phyloP scores from a whole-genome alignment of 108 stramenopile species.

The Stephanodiscus minutulus region DNA sequence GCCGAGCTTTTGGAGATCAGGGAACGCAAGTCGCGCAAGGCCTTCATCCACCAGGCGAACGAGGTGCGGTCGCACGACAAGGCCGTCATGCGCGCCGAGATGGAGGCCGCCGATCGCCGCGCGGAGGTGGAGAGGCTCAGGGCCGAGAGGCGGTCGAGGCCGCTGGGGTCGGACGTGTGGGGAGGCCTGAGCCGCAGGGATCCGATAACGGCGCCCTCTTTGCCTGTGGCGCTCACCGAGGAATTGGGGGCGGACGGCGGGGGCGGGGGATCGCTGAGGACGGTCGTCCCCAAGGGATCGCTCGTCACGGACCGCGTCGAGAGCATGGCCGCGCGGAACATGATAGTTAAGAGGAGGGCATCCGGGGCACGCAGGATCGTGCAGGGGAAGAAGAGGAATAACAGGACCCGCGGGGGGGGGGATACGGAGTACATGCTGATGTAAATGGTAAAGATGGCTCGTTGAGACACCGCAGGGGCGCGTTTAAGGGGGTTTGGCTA shows the following conservation, averaged over 20 bases:
- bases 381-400: conserved; percentile 68
- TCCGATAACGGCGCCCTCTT: conserved; percentile 71
- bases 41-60: conserved; percentile 57
- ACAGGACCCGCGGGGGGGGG: conserved; percentile 39
- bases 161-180: conserved; percentile 60
- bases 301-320: conserved; percentile 78
- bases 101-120: conserved; percentile 22
- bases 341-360: conserved; percentile 65
- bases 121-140: conserved; percentile 32
- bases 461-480: neutral
- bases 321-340: conserved; percentile 75
- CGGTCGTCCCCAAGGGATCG: conserved; percentile 80
- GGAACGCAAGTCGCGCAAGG: conserved; percentile 55
- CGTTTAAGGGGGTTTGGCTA: neutral
- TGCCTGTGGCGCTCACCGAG: conserved; percentile 77
- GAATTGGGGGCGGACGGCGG: conserved; percentile 41
- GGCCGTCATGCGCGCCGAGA: conserved; percentile 41
- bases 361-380: conserved; percentile 58
- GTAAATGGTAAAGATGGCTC: neutral
- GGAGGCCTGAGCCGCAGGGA: conserved; percentile 52
- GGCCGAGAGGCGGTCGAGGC: conserved; percentile 40
- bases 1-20: conserved; percentile 51
- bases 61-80: conserved; percentile 51
- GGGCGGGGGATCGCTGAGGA: conserved; percentile 61
- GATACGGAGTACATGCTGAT: conserved; percentile 48